Conservation (phyloP, 1,284 basidiomycete genomes). For the Moesziomyces parantarcticus region DNA sequence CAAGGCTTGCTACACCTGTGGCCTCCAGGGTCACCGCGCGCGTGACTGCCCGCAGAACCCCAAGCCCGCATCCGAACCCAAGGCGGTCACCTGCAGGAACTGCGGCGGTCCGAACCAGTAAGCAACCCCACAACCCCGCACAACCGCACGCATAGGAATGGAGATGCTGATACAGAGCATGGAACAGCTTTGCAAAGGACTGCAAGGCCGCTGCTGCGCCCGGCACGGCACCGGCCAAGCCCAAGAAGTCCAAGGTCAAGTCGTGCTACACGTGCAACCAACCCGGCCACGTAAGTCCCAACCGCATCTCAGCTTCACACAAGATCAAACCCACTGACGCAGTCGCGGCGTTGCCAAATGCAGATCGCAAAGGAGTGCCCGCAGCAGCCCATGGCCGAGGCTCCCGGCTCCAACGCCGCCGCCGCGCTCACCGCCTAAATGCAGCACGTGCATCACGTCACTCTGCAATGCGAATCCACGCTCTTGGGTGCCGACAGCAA, state of each 20-base stretch:
- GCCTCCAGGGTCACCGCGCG: conserved; percentile 19
- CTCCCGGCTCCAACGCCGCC: conserved; percentile 28
- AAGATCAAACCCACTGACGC: neutral
- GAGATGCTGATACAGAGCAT: neutral
- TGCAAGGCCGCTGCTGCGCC: conserved; percentile 24
- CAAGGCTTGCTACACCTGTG: conserved; percentile 26
- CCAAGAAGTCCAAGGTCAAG: conserved; percentile 12
- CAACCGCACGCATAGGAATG: neutral
- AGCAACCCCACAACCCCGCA: neutral
- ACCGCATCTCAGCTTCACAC: neutral
- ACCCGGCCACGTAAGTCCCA: conserved; percentile 39
- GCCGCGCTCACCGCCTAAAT: conserved; percentile 35
- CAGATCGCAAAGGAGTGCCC: conserved; percentile 43
- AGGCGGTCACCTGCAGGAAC: conserved; percentile 23
- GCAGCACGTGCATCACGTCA: neutral
- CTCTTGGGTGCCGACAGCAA: no score
- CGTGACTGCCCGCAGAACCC: conserved; percentile 13
- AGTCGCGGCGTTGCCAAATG: neutral
- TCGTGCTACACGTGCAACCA: conserved; percentile 36
- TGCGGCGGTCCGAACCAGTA: conserved; percentile 43
- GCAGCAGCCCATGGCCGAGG: conserved; percentile 24
- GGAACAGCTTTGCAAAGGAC: conserved; percentile 25
- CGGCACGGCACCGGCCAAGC: neutral
- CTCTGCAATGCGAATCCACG: neutral
- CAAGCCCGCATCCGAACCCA: neutral